Percentiles rank a stretch among this genome's conserved stretches.
phyloP scores from a whole-genome alignment of 164 flowering plant species.

The Umbellularia californica region DNA sequence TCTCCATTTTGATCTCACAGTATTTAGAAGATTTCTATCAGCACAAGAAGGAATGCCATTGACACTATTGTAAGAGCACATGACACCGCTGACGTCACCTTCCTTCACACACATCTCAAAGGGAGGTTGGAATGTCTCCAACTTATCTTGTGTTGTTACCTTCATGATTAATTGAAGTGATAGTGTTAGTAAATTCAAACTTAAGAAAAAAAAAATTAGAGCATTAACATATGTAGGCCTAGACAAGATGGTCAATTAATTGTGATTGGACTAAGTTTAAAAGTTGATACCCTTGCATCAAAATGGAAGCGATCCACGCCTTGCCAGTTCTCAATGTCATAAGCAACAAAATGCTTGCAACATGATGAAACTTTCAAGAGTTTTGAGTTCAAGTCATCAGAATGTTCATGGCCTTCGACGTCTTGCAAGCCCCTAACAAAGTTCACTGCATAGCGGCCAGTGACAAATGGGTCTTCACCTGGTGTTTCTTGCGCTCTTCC shows the following conservation, averaged over 20 bases:
- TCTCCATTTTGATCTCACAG: constrained; percentile 16
- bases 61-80: constrained; percentile 23
- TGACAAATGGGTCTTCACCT: constrained; percentile 18
- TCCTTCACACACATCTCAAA: constrained; percentile 27
- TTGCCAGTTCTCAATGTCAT: constrained; percentile 22
- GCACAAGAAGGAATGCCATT: constrained; percentile 23
- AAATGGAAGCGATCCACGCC: constrained; percentile 16
- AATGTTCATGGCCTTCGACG: constrained; percentile 7
- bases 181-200: neutral
- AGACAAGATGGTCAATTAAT: neutral
- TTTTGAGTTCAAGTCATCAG: constrained; percentile 11
- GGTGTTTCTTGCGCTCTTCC: constrained; percentile 20
- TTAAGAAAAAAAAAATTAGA: neutral
- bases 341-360: constrained; percentile 23
- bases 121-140: constrained; percentile 16
- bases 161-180: neutral
- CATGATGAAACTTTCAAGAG: constrained; percentile 22
- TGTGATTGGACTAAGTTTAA: neutral
- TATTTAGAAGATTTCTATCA: constrained; percentile 13
- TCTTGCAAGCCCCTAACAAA: constrained; percentile 24
- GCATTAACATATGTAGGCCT: neutral
- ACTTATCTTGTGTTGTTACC: constrained; percentile 18
- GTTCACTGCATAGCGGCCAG: constrained; percentile 10
- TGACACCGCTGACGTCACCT: constrained; percentile 18
- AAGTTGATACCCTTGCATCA: constrained; percentile 16